These are phyloP conservation scores for Beta corolliflora DNA, from an alignment of 179 eudicot species.

Conservation along the genomic window DNA sequence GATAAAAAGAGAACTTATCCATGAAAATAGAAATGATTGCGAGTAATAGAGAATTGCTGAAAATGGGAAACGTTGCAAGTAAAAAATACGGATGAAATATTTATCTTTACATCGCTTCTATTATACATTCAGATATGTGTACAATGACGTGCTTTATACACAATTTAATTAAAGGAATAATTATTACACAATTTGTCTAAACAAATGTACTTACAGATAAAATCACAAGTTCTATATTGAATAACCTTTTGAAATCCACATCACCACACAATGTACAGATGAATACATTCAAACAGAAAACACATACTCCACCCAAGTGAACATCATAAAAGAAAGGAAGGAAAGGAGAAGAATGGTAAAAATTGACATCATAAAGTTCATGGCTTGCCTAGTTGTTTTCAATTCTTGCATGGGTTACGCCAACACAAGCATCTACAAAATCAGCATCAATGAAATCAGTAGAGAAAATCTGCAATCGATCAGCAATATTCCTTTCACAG, in stretches of 20 bases:
- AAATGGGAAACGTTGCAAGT: too few species aligned
- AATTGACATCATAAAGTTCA: conserved; percentile 16
- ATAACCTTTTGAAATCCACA: neutral
- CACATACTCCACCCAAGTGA: neutral
- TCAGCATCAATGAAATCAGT: conserved; percentile 84
- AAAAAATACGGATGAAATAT: too few species aligned
- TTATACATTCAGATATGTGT: too few species aligned
- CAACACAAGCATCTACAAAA: conserved; percentile 86
- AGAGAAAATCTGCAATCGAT: conserved; percentile 75
- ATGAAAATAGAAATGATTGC: too few species aligned
- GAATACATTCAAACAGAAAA: conserved; percentile 10
- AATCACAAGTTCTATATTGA: conserved; percentile 10
- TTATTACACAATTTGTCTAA: neutral
- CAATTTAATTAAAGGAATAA: too few species aligned
- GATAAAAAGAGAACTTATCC: too few species aligned
- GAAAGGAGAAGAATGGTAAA: neutral
- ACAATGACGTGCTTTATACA: too few species aligned
- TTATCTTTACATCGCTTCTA: too few species aligned
- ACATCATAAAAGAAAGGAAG: neutral
- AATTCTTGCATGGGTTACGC: conserved; percentile 65
- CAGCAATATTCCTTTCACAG: conserved; percentile 47
- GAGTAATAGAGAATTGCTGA: too few species aligned
- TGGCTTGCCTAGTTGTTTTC: conserved; percentile 41
- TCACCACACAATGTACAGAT: conserved; percentile 26
- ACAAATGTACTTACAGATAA: neutral